Base-by-base conservation (phyloP, 2,329 filamentous ascomycete species). In the Coleophoma crateriformis region DNA sequence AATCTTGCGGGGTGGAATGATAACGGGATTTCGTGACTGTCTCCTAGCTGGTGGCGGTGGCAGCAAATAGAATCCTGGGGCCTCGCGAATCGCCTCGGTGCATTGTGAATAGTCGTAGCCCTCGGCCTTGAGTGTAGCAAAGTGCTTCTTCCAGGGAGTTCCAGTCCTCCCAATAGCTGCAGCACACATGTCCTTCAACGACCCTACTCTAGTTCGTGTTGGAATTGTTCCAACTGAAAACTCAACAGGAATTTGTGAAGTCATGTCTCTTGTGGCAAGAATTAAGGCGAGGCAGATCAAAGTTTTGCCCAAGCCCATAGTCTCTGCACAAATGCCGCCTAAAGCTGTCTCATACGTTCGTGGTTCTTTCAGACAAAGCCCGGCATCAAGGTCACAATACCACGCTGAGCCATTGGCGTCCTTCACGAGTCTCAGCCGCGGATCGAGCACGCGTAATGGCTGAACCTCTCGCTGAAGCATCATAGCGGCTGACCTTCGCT, bases 281-380 rank as follows among this genome's bases (percentile, higher is more conserved):
- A 96, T 83, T 2, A 90, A 70, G 7, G 85, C 76, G 15, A 97
- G 70, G 55, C 87, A 92, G 11, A 96, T 95, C 22, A 96, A 69
- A 0, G 92, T 96, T 70, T 96, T 97, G 0, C 92, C 91, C 0
- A 79, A 71, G 6, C 85, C 86, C 87, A 91, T 91, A 55, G 88
- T 85, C 62, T 94, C 88, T 0, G 87, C 87, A 13, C 90, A 70
- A 13, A 92, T 86, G 3, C 90, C 92, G 33, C 91, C 90, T 50
- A 78, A 76, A 5, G 84, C 78, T 22, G 82, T 77, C 41, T 94
- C 89, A 58, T 92, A 96, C 51, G 80, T 79, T 2, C 78, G 76
- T 11, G 87, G 84, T n/a, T 86, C 79, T 34, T 74, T 73, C 0
- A 88, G 64, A 44, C 90, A 77, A 0, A 73, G 72, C 0, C 81